Conservation (phyloP, 148 eudicot genomes). For the Arctostaphylos glauca region DNA sequence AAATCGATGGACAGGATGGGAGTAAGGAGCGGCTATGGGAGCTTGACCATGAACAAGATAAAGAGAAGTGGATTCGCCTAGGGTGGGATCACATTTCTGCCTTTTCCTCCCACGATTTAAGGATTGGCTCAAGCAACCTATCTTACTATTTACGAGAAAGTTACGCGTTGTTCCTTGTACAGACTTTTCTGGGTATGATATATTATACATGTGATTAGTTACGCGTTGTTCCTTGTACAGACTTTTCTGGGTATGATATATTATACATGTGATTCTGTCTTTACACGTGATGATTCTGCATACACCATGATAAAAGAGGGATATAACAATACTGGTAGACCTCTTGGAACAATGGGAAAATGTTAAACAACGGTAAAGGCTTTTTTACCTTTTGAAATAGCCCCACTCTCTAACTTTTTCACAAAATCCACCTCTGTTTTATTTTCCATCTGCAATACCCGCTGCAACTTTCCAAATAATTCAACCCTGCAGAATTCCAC, state of each 20-base stretch:
- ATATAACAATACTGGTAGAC: neutral
- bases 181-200: neutral
- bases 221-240: no score
- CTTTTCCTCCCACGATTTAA: no score
- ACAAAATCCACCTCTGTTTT: constrained; percentile 53
- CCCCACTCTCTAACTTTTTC: constrained; percentile 45
- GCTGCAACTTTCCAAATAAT: constrained; percentile 68
- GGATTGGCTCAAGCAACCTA: no score
- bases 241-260: neutral
- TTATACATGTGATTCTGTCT: neutral
- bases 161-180: neutral
- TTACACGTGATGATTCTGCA: neutral
- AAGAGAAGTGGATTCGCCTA: no score
- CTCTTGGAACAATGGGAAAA: neutral
- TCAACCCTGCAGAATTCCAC: constrained; percentile 41
- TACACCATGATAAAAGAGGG: neutral
- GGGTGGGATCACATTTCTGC: no score
- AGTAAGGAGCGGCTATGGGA: no score
- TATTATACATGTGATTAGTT: neutral
- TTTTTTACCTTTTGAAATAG: constrained; percentile 43
- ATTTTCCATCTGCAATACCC: constrained; percentile 67
- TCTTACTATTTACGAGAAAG: neutral
- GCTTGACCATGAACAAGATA: no score
- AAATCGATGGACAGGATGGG: no score
- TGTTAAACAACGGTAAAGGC: neutral